A percentile compares a stretch with the other conserved stretches of the same genome.
Conservation (phyloP, 2,329 filamentous ascomycete genomes). For the Colletotrichum theobromicola region DNA sequence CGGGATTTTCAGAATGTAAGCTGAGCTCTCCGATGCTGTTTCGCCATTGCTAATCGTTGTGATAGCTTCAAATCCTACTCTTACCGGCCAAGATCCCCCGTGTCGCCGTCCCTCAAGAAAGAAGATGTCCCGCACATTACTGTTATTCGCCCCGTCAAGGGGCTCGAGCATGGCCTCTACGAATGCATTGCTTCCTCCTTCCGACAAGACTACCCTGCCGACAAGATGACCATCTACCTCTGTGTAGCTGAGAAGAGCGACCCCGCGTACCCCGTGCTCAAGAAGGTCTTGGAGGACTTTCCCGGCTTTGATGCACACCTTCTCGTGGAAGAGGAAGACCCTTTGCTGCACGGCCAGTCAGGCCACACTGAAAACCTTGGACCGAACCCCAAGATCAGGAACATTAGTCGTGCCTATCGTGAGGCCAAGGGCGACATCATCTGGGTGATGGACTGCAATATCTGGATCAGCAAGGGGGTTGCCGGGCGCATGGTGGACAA, state of each 20-base stretch:
- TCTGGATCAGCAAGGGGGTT: constrained; percentile 84
- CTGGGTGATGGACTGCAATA: constrained; percentile 96
- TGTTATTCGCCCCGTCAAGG: constrained; percentile 91
- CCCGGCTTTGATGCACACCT: constrained; percentile 73
- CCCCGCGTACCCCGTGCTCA: constrained; percentile 76
- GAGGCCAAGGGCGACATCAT: constrained; percentile 88
- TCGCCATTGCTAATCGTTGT: not conserved
- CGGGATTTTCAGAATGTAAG: constrained; percentile 62
- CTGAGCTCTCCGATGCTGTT: not conserved
- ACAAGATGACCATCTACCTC: constrained; percentile 80
- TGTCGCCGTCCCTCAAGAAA: constrained; percentile 54
- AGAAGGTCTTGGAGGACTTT: constrained; percentile 75
- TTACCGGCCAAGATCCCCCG: constrained; percentile 48
- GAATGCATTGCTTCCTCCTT: constrained; percentile 91
- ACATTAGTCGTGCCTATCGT: constrained; percentile 91
- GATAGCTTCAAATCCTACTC: constrained; percentile 59
- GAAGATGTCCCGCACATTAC: constrained; percentile 80
- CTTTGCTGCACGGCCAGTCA: constrained; percentile 62
- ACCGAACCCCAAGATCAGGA: constrained; percentile 97
- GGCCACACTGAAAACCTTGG: constrained; percentile 69
- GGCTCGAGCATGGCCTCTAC: constrained; percentile 87
- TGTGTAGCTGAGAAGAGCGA: constrained; percentile 80
- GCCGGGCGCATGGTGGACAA: constrained; percentile 89
- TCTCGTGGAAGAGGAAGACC: constrained; percentile 83
- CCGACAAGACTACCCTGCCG: constrained; percentile 77